Evolutionary conservation across 495 filamentous ascomycete species (phyloP).

Genomic region (Trichocladium uniseriatum): DNA sequence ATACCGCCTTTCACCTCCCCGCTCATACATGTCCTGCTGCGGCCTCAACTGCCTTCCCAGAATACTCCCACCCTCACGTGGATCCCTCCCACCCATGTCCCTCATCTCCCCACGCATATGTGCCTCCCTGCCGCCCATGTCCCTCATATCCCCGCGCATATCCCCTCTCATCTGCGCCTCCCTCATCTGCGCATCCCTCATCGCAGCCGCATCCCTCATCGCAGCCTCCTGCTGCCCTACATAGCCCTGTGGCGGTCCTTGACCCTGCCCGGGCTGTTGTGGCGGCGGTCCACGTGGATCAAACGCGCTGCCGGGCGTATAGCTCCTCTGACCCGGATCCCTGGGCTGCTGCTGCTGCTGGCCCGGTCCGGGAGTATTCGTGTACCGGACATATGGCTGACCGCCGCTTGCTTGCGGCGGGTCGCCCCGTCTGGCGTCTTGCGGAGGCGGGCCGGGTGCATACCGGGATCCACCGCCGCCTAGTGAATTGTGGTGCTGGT

Average conservation of each 20-base stretch:
- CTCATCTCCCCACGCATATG: not conserved
- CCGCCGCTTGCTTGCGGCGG: constrained; percentile 1
- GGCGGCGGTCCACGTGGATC: constrained; percentile 20
- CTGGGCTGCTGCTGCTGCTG: constrained; percentile 1
- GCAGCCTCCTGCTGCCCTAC: constrained; percentile 4
- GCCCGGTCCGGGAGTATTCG: constrained; percentile 22
- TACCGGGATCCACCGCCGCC: constrained; percentile 18
- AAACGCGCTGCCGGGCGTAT: constrained; percentile 21
- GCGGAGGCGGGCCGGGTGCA: not conserved
- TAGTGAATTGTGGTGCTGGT: constrained; percentile 21
- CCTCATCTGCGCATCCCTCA: constrained; percentile 12
- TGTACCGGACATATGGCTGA: constrained; percentile 30
- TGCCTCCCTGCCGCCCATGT: not conserved
- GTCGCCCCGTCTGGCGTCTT: constrained; percentile 15
- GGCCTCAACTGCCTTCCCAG: constrained; percentile 6
- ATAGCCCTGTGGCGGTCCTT: constrained; percentile 1
- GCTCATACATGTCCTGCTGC: not conserved
- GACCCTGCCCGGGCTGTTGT: too few species aligned
- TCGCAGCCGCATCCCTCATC: not conserved
- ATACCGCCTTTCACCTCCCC: not conserved
- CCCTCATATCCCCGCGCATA: too few species aligned
- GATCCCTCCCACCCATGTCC: not conserved
- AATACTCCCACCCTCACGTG: not conserved
- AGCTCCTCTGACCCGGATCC: constrained; percentile 12
- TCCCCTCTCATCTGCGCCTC: not conserved